Base-by-base conservation (phyloP, 2,329 filamentous ascomycete genomes). In the Boeremia exigua region DNA sequence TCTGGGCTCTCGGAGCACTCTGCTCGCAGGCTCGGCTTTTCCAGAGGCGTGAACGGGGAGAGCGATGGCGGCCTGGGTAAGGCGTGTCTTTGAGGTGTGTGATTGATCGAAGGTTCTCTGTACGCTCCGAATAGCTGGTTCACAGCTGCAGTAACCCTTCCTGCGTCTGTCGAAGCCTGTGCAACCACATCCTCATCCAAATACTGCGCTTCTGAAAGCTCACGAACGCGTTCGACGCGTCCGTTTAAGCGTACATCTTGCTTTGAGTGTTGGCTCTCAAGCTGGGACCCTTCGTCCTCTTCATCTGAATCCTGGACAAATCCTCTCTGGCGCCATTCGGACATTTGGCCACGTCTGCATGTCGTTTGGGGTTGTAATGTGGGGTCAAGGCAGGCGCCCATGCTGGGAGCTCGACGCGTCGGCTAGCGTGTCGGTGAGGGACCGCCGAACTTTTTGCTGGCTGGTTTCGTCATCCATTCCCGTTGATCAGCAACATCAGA, bases 241-340 rank as follows among this genome's bases (percentile, higher is more conserved):
- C 47, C 33, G 15, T 56, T 46, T n/a, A 59, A 45, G 51, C 33
- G 56, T 29, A 43, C 44, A 44, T 60, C 51, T 14, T 59, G 61
- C 39, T 45, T 58, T 4, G 56, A 58, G 25, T 29, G n/a, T 50
- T 68, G 65, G 28, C 50, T 70, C 39, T 74, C 71, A 30, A 73
- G 28, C 45, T 72, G 66, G 12, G 54, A 59, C 33, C 70, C 67
- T 15, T 73, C 71, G 42, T 79, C 79, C 46, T 81, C 80, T 53
- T 81, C 80, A 73, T 82, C 80, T 56, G 80, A 82, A 69, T 82
- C 80, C 71, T 74, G 75, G 61, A 82, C 80, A 71, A 77, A 81
- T 62, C 80, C 80, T 70, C 71, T 75, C 64, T 76, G 71, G 63
- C 78, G 75, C 80, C 80, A 82, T 74, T 72, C 71, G 71, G 75